Conservation (phyloP, 768 basidiomycete species). For the Dentipellis fragilis region DNA sequence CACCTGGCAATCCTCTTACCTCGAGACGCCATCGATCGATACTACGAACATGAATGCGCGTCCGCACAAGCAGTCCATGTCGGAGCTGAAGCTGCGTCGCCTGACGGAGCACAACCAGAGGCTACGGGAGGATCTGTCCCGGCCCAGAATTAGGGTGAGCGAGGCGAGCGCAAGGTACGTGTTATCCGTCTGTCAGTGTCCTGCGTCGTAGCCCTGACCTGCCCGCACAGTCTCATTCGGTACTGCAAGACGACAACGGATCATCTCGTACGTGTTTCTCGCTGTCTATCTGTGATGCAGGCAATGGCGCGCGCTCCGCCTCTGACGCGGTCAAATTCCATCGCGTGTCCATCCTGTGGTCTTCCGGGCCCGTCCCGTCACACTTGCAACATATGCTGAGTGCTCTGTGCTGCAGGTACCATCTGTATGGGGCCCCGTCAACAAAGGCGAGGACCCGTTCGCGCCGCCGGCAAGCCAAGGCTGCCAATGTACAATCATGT, state of each 20-base stretch:
- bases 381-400: too few relatives aligned
- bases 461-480: slow-evolving; percentile 51
- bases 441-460: slow-evolving; percentile 88
- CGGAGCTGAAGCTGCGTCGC: slow-evolving; percentile 73
- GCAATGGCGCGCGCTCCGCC: neutral
- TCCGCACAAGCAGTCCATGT: slow-evolving; percentile 88
- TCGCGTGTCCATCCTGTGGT: neutral
- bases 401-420: slow-evolving; percentile 50
- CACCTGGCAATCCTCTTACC: neutral
- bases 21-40: neutral
- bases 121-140: slow-evolving; percentile 58
- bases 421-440: slow-evolving; percentile 95
- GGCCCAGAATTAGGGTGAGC: slow-evolving; percentile 63
- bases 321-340: neutral
- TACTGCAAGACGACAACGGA: slow-evolving; percentile 70
- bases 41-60: slow-evolving; percentile 50
- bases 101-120: slow-evolving; percentile 68
- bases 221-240: slow-evolving; percentile 45
- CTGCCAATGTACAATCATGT: slow-evolving; percentile 22
- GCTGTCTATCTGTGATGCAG: neutral
- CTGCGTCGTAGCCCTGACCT: neutral
- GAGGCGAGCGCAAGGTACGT: slow-evolving; percentile 61
- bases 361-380: neutral
- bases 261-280: slow-evolving; percentile 41
- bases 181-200: neutral